phyloP scores from a whole-genome alignment of 1,139 yeast genomes.

The Candida sp. region DNA sequence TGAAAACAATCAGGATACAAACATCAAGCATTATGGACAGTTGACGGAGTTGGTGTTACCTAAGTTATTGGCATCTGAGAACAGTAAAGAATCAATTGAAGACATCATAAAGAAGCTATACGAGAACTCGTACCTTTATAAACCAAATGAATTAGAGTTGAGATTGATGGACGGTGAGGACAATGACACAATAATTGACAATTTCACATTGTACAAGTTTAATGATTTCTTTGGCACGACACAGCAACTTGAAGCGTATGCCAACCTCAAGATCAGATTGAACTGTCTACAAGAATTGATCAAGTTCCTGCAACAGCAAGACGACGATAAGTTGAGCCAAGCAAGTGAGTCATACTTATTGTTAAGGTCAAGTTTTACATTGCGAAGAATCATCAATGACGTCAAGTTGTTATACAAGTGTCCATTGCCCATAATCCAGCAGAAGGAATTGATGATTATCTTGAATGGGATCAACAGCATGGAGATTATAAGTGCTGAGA shows the following conservation, averaged over 20 bases:
- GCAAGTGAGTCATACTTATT: slow-evolving; percentile 27
- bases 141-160: slow-evolving; percentile 31
- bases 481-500: slow-evolving; percentile 4
- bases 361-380: slow-evolving; percentile 33
- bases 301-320: slow-evolving; percentile 19
- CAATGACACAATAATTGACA: slow-evolving; percentile 15
- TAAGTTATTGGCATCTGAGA: slow-evolving; percentile 20
- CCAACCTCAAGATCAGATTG: slow-evolving; percentile 30
- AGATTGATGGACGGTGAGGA: slow-evolving; percentile 15
- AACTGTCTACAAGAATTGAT: slow-evolving; percentile 39
- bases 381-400: slow-evolving; percentile 42
- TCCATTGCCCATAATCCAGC: slow-evolving; percentile 43
- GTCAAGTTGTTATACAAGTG: slow-evolving; percentile 28
- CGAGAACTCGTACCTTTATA: slow-evolving; percentile 40
- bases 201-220: slow-evolving; percentile 27
- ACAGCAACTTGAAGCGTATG: slow-evolving; percentile 23
- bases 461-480: slow-evolving; percentile 27
- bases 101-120: slow-evolving; percentile 43
- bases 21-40: slow-evolving; percentile 47
- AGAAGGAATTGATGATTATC: slow-evolving; percentile 31
- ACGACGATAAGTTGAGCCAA: slow-evolving; percentile 17
- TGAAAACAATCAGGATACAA: slow-evolving; percentile 49
- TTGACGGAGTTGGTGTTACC: slow-evolving; percentile 50
- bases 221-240: slow-evolving; percentile 38
- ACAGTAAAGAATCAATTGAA: slow-evolving; percentile 33